Evolutionary conservation across 192 early-diverging fungal genomes (phyloP).

Genomic region (Chytriomyces confervae): DNA sequence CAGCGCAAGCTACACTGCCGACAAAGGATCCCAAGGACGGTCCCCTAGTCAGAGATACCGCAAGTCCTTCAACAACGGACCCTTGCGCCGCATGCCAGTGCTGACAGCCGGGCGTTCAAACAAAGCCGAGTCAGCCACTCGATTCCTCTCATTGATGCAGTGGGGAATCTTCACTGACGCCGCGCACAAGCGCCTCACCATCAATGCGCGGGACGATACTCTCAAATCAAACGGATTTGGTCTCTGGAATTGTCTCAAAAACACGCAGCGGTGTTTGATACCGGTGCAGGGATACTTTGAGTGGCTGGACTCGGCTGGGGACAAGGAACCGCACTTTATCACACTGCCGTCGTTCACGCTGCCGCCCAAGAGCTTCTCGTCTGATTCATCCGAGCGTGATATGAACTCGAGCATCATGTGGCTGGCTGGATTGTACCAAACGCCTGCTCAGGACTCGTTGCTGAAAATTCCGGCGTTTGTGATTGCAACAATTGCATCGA

Average conservation of each 20-base stretch:
- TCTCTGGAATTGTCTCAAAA: slow-evolving; percentile 35
- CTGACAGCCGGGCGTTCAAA: neutral
- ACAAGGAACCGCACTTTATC: slow-evolving; percentile 42
- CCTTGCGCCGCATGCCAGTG: slow-evolving; percentile 16
- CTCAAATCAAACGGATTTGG: slow-evolving; percentile 12
- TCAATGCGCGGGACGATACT: slow-evolving; percentile 56
- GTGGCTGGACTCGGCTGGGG: slow-evolving; percentile 41
- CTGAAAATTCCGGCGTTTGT: slow-evolving; percentile 33
- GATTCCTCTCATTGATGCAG: neutral
- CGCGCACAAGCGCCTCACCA: slow-evolving; percentile 18
- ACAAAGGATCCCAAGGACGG: neutral
- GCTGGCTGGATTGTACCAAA: slow-evolving; percentile 59
- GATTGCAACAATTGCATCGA: slow-evolving; percentile 58
- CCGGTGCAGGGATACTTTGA: slow-evolving; percentile 55
- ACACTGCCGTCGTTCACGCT: neutral
- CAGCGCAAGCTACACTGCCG: neutral
- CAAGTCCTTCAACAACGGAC: slow-evolving; percentile 21
- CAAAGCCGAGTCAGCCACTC: neutral
- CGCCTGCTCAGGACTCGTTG: slow-evolving; percentile 57
- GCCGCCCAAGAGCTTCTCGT: neutral
- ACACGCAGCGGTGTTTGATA: slow-evolving; percentile 52
- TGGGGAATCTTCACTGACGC: slow-evolving; percentile 20
- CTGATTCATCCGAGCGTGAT: neutral
- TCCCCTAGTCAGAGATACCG: neutral
- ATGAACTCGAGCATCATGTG: slow-evolving; percentile 32